Conservation (phyloP, 2,329 filamentous ascomycete species). For the Nothopassalora personata region DNA sequence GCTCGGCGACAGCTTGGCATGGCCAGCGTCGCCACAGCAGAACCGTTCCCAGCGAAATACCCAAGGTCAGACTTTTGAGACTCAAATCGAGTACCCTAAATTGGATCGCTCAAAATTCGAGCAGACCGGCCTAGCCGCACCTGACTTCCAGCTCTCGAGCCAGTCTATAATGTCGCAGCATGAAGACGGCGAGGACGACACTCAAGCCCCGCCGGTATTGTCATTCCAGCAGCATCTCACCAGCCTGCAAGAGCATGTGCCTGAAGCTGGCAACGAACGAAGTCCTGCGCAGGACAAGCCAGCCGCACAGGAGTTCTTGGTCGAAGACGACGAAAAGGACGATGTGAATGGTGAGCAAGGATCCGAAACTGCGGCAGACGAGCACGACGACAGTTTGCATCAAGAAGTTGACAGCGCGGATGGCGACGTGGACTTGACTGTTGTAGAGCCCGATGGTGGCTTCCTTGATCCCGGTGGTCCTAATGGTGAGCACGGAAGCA, state of each 20-base stretch:
- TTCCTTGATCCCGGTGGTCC: conserved; percentile 14
- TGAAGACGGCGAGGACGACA: not conserved
- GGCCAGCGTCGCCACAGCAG: conserved; percentile 16
- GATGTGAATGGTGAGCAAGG: not conserved
- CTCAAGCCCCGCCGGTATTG: not conserved
- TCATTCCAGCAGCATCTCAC: not conserved
- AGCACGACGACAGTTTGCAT: conserved; percentile 2
- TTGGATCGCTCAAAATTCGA: not conserved
- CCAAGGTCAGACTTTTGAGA: not conserved
- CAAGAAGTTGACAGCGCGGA: not conserved
- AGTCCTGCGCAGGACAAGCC: not conserved
- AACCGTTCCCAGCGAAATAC: not conserved
- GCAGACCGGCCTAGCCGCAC: not conserved
- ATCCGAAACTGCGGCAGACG: not conserved
- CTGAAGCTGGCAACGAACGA: not conserved
- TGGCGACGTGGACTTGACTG: conserved; percentile 21
- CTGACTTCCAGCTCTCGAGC: conserved; percentile 3
- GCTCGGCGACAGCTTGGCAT: conserved; percentile 8
- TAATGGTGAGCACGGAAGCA: conserved; percentile 5
- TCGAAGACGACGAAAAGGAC: not conserved
- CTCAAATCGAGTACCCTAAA: not conserved
- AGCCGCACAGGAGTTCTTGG: not conserved
- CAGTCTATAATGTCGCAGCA: conserved; percentile 1
- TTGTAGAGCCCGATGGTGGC: conserved; percentile 27
- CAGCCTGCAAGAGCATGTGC: not conserved